Evolutionary conservation across 495 filamentous ascomycete species (phyloP), one percentile per base, ranked within the genome.

Genomic region (Viridothelium virens): DNA sequence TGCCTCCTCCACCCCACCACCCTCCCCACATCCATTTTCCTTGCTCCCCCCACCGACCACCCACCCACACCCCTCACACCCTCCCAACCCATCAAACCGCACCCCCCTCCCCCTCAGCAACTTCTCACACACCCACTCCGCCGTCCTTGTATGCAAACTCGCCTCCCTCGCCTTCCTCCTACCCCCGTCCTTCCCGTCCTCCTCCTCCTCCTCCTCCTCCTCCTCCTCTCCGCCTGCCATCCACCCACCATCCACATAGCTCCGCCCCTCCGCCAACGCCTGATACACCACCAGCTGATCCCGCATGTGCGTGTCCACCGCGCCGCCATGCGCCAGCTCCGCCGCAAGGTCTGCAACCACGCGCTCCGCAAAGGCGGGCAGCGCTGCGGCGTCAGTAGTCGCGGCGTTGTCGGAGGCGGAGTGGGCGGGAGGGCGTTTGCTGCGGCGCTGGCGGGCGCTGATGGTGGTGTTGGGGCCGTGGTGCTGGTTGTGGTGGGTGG

Each of bases 251-350:
- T 66, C 61, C 0, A 81, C 74, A 16, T 70, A 75, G 48, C 82
- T 82, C 33, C 67, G 73, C 1, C 86, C 86, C 46, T 82, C 74
- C 11, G 84, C 87, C 53, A 96, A 77, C 37, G 87, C 88, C 72
- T 95, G 90, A 70, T 92, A 95, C 2, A 94, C 80, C 1, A 92
- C 84, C 62, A 95, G 70, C 70, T 95, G 91, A 75, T 95, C 91
- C 73, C 89, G 83, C 73, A 92, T 83, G 70, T 85, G 78, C 71
- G 85, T 82, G 73, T 95, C 91, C 7, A 91, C 84, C 33, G 79
- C 79, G 4, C 83, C 83, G 0, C 81, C 81, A 50, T 77, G 73
- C 9, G 71, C 67, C 5, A 90, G 71, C 70, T 91, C 88, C 3
- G 75, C 71, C 37, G 83, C 76, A 39, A 94, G 78, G 16, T 83